Evolutionary conservation across 106 monocot genomes (phyloP).

Genomic region (Allium sativum): DNA sequence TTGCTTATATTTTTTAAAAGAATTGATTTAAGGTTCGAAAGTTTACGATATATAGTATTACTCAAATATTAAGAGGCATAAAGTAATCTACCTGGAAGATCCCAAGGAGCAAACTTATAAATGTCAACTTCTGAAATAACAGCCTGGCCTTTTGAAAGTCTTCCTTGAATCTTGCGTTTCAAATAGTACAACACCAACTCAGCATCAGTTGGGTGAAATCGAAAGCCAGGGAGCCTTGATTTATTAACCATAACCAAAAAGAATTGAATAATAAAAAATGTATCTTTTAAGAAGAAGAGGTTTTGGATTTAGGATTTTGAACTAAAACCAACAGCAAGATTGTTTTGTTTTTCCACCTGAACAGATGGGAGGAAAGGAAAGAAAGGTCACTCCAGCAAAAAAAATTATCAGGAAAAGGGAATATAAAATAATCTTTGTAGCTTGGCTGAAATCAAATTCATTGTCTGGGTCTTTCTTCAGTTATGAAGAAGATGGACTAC

Average conservation of each 20-base stretch:
- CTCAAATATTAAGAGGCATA: no score
- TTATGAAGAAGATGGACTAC: conserved; percentile 25
- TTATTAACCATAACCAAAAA: conserved; percentile 20
- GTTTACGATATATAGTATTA: no score
- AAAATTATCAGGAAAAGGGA: no score
- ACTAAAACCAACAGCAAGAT: background rate
- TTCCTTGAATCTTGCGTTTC: conserved; percentile 49
- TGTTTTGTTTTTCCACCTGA: background rate
- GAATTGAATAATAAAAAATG: no score
- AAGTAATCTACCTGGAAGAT: conserved; percentile 47
- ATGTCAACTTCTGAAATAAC: conserved; percentile 53
- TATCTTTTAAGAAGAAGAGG: background rate
- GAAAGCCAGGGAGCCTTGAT: conserved; percentile 42
- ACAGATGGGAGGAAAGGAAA: no score
- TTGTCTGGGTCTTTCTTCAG: conserved; percentile 4
- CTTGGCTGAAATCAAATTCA: background rate
- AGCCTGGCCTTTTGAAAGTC: conserved; percentile 27
- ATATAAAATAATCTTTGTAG: no score
- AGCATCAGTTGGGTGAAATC: conserved; percentile 67
- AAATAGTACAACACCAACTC: conserved; percentile 56
- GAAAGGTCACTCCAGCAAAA: no score
- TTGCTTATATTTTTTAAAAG: no score
- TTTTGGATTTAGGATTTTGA: background rate
- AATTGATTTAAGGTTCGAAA: no score
- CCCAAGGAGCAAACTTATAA: conserved; percentile 81